phyloP scores from a whole-genome alignment of 345 rosid species.

The Citrus unshiu region DNA sequence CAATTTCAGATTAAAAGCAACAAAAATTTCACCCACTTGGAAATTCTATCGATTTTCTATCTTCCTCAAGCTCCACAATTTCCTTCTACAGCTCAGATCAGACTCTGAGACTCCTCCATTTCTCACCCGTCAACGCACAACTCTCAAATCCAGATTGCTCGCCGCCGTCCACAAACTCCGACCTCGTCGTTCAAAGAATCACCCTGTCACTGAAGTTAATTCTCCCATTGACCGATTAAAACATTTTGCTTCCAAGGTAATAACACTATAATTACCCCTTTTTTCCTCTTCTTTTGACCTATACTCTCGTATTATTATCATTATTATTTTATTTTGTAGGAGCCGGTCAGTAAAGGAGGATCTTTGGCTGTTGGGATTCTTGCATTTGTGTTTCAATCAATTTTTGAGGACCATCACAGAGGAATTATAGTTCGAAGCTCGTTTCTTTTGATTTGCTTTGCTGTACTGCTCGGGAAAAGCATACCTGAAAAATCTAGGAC shows the following conservation, averaged over 20 bases:
- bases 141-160: constrained; percentile 22
- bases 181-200: constrained; percentile 1
- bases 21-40: constrained; percentile 12
- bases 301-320: too few species aligned
- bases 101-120: constrained; percentile 8
- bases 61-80: constrained; percentile 21
- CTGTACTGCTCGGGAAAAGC: not conserved
- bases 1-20: constrained; percentile 29
- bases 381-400: constrained; percentile 6
- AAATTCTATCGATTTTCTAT: constrained; percentile 25
- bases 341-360: constrained; percentile 2
- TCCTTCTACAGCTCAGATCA: constrained; percentile 24
- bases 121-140: not conserved
- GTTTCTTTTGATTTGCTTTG: not conserved
- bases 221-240: not conserved
- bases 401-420: constrained; percentile 1
- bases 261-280: not conserved
- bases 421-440: not conserved
- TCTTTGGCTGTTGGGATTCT: constrained; percentile 11
- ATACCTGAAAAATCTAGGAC: not conserved
- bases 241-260: not conserved
- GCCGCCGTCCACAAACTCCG: constrained; percentile 7
- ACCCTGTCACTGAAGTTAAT: not conserved
- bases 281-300: too few species aligned
- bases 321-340: not conserved